Evolutionary conservation across 148 eudicot genomes (phyloP).

Genomic region (Cornus suecica): DNA sequence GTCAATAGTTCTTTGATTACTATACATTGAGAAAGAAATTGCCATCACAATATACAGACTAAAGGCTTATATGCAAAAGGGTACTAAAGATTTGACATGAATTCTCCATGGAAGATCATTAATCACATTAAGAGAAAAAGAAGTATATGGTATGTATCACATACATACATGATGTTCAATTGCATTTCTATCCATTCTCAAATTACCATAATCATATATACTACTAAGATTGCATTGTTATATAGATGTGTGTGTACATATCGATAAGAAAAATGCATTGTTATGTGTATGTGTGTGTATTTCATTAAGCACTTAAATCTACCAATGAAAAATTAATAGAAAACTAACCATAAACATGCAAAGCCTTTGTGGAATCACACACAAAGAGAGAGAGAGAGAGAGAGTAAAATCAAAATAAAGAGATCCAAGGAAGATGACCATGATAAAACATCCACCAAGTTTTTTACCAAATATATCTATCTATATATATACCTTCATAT

Average conservation of each 20-base stretch:
- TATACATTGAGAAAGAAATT: not conserved
- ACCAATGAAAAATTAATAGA: not conserved
- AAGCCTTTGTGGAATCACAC: not conserved
- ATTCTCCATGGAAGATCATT: not conserved
- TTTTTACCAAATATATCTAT: too few relatives aligned
- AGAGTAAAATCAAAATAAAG: not conserved
- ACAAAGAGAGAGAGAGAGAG: not conserved
- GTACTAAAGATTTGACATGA: not conserved
- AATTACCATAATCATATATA: not conserved
- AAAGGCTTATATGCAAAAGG: not conserved
- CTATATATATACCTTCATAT: constrained; percentile 41
- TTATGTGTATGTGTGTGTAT: too few relatives aligned
- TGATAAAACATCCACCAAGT: not conserved
- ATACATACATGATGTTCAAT: not conserved
- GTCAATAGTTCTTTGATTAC: not conserved
- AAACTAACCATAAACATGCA: not conserved
- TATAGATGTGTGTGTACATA: too few relatives aligned
- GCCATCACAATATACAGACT: not conserved
- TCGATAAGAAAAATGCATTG: too few relatives aligned
- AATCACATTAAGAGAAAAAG: not conserved
- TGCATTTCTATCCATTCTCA: not conserved
- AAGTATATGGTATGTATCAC: not conserved
- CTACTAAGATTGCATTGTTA: too few relatives aligned
- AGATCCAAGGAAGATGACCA: not conserved
- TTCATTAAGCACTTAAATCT: not conserved